Conservation (phyloP, 2,329 filamentous ascomycete species). For the Cladosporium sp. region DNA sequence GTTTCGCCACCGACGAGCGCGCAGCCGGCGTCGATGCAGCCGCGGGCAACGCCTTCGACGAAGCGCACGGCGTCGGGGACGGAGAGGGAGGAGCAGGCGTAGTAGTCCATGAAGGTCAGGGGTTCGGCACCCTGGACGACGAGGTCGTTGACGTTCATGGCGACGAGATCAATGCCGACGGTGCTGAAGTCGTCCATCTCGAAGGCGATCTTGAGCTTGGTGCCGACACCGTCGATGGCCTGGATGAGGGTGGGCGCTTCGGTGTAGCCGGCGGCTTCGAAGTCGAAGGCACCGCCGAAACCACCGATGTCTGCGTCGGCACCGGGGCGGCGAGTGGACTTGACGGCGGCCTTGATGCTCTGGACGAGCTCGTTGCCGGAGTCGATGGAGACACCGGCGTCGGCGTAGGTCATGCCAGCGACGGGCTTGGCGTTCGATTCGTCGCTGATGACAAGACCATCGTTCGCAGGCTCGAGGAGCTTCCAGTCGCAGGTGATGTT, state of each 20-base stretch:
- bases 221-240: slow-evolving; percentile 93
- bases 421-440: slow-evolving; percentile 17
- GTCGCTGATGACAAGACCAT: slow-evolving; percentile 46
- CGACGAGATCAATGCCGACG: slow-evolving; percentile 93
- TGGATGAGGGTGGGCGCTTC: slow-evolving; percentile 79
- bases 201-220: slow-evolving; percentile 94
- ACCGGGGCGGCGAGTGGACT: slow-evolving; percentile 76
- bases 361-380: slow-evolving; percentile 90
- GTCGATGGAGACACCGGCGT: slow-evolving; percentile 90
- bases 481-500: slow-evolving; percentile 80
- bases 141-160: slow-evolving; percentile 98
- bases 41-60: slow-evolving; percentile 82
- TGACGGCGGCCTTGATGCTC: slow-evolving; percentile 86
- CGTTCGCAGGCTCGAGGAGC: slow-evolving; percentile 81
- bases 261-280: slow-evolving; percentile 69
- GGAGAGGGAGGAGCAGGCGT: slow-evolving; percentile 85
- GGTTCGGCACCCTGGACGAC: slow-evolving; percentile 94
- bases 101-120: slow-evolving; percentile 96
- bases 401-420: slow-evolving; percentile 72
- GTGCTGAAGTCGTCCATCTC: slow-evolving; percentile 85
- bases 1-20: slow-evolving; percentile 96
- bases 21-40: slow-evolving; percentile 79
- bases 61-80: slow-evolving; percentile 76
- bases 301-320: slow-evolving; percentile 92
- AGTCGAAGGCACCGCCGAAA: slow-evolving; percentile 83